A percentile compares a stretch with the other conserved stretches of the same genome.
Evolutionary conservation across 176 grass and related monocot genomes (phyloP).

Genomic region (Triticum timopheevii): DNA sequence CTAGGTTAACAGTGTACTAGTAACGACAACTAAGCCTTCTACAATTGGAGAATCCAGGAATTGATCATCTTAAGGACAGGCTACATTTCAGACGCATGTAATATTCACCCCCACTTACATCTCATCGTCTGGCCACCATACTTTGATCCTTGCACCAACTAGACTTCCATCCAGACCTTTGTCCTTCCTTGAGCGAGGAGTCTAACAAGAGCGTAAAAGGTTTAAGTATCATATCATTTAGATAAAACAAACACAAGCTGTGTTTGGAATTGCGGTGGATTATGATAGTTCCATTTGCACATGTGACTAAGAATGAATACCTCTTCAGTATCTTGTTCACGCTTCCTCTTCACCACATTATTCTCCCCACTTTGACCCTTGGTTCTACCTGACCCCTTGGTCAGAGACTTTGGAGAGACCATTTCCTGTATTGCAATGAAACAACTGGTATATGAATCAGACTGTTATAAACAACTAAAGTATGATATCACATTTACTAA

Average conservation of each 20-base stretch:
- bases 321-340: slow-evolving; percentile 50
- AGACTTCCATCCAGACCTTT: slow-evolving; percentile 66
- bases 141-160: slow-evolving; percentile 77
- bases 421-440: slow-evolving; percentile 60
- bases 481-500: slow-evolving; percentile 7
- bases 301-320: slow-evolving; percentile 28
- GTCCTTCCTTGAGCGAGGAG: slow-evolving; percentile 49
- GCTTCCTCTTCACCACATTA: slow-evolving; percentile 62
- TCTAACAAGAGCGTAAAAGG: slow-evolving; percentile 34
- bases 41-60: slow-evolving; percentile 4
- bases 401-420: slow-evolving; percentile 39
- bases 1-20: neutral
- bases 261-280: neutral
- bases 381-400: slow-evolving; percentile 43
- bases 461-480: neutral
- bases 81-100: neutral
- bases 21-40: neutral
- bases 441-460: slow-evolving; percentile 23
- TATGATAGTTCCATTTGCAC: neutral
- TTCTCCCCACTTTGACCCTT: slow-evolving; percentile 51
- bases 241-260: neutral
- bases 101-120: slow-evolving; percentile 55
- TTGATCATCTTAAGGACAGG: neutral
- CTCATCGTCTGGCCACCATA: slow-evolving; percentile 97
- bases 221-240: slow-evolving; percentile 27